Evolutionary conservation across 495 filamentous ascomycete genomes (phyloP).

Genomic region (Halenospora varia): DNA sequence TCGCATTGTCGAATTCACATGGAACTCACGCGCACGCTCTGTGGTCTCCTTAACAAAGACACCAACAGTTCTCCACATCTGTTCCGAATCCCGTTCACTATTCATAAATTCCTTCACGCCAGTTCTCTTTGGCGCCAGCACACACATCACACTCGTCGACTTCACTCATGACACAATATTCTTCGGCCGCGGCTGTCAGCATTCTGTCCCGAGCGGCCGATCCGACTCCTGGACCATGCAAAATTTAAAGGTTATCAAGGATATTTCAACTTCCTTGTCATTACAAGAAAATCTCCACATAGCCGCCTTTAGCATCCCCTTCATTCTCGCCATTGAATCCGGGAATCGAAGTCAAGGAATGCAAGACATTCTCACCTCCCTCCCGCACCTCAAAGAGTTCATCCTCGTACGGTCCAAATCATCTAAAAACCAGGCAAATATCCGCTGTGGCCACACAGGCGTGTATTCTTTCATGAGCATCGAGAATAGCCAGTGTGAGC

Average conservation of each 20-base stretch:
- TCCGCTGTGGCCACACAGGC: neutral
- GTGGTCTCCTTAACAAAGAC: neutral
- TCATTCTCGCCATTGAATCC: neutral
- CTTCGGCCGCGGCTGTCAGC: conserved; percentile 2
- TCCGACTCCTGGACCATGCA: neutral
- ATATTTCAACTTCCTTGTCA: neutral
- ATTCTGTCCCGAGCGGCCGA: neutral
- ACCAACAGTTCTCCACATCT: neutral
- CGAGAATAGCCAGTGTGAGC: neutral
- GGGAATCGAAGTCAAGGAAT: neutral
- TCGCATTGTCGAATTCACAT: conserved; percentile 6
- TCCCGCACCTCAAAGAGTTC: neutral
- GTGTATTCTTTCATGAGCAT: neutral
- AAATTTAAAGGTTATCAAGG: conserved; percentile 2
- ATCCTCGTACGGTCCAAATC: neutral
- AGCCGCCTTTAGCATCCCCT: neutral
- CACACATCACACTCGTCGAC: neutral
- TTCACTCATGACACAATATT: neutral
- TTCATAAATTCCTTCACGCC: neutral
- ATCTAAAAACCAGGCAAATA: neutral
- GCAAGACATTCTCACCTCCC: neutral
- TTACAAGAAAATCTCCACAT: neutral
- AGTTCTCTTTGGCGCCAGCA: neutral
- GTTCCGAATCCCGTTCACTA: neutral
- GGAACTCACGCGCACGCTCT: neutral